Evolutionary conservation across 768 basidiomycete species (phyloP).

Genomic region (Mycena chlorophos): DNA sequence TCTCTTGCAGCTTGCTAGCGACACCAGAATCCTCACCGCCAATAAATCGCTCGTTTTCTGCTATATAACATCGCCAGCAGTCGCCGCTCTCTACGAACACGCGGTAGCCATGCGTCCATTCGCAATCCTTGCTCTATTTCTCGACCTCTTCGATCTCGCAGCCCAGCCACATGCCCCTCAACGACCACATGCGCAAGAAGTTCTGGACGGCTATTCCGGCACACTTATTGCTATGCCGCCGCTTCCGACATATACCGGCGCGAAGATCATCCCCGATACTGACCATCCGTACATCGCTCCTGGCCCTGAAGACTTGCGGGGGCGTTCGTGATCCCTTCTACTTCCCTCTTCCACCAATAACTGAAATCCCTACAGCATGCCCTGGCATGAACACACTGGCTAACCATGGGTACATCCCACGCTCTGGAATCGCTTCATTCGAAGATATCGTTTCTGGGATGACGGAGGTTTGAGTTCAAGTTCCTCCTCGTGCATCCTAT

Average conservation of each 20-base stretch:
- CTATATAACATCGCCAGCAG: too few species aligned
- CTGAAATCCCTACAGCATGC: slow-evolving; percentile 2
- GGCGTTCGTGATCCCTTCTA: slow-evolving; percentile 9
- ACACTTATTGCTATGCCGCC: slow-evolving; percentile 9
- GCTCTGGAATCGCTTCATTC: slow-evolving; percentile 15
- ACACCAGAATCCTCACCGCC: too few species aligned
- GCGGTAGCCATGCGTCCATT: too few species aligned
- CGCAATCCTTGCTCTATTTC: too few species aligned
- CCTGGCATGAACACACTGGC: slow-evolving; percentile 14
- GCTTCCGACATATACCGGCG: slow-evolving; percentile 9
- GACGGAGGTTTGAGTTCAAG: slow-evolving; percentile 10
- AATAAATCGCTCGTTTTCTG: too few species aligned
- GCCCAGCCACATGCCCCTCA: too few species aligned
- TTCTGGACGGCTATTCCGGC: slow-evolving; percentile 8
- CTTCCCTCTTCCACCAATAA: background rate
- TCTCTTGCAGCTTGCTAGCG: too few species aligned
- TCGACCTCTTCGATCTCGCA: too few species aligned
- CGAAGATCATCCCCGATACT: slow-evolving; percentile 13
- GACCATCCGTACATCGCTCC: slow-evolving; percentile 18
- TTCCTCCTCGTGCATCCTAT: slow-evolving; percentile 2
- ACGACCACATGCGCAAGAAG: too few species aligned
- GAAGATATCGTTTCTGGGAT: slow-evolving; percentile 15
- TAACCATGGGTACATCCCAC: slow-evolving; percentile 13
- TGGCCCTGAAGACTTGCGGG: slow-evolving; percentile 13
- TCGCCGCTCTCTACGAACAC: too few species aligned